Conservation (phyloP, 495 filamentous ascomycete genomes). For the Pyrenula aspistea region DNA sequence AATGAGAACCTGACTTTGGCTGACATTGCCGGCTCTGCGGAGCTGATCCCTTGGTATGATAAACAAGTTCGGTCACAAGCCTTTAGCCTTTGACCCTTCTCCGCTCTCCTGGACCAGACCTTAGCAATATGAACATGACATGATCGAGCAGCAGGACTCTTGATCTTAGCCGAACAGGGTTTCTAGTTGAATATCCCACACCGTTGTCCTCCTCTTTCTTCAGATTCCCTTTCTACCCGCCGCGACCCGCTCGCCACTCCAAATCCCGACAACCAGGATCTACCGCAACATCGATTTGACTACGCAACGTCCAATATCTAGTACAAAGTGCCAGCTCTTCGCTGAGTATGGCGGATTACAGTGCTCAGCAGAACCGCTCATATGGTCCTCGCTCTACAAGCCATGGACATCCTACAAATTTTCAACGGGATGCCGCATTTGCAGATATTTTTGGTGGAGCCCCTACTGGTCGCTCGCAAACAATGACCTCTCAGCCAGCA, state of each 20-base stretch:
- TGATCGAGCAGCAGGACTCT: background rate
- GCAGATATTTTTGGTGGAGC: conserved; percentile 89
- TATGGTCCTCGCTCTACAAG: conserved; percentile 45
- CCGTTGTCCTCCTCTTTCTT: background rate
- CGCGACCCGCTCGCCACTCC: background rate
- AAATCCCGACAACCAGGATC: background rate
- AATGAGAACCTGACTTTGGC: background rate
- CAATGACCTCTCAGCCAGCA: conserved; percentile 61
- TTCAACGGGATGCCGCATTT: conserved; percentile 88
- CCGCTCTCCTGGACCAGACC: background rate
- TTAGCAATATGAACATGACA: background rate
- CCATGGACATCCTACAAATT: conserved; percentile 56
- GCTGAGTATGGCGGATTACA: conserved; percentile 69
- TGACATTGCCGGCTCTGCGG: background rate
- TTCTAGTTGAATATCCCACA: background rate
- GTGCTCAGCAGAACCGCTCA: conserved; percentile 58
- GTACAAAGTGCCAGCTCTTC: background rate
- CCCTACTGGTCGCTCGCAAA: conserved; percentile 77
- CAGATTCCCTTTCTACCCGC: background rate
- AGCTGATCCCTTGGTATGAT: background rate
- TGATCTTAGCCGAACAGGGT: background rate
- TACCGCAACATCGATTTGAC: background rate
- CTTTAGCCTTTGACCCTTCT: background rate
- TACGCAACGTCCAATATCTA: background rate
- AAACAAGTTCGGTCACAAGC: background rate